These are phyloP conservation scores for Atkinsonella hypoxylon DNA, from an alignment of 2,329 filamentous ascomycete species.

Conservation along the genomic window DNA sequence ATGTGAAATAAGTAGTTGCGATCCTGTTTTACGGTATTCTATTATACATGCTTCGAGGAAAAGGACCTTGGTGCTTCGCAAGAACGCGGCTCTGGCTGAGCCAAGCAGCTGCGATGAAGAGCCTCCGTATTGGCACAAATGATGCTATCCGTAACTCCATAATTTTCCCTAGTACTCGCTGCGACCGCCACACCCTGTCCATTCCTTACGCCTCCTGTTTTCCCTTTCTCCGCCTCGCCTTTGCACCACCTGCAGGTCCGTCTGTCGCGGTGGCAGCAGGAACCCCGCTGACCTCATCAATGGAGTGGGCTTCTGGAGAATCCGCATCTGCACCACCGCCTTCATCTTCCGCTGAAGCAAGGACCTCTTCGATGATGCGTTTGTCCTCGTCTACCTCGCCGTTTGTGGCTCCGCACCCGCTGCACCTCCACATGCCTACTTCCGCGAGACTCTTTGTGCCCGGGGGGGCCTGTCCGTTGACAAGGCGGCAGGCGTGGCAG, in stretches of 20 bases:
- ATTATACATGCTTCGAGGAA: too few species aligned
- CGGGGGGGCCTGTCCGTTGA: conserved; percentile 92
- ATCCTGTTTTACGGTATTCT: too few species aligned
- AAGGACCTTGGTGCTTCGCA: too few species aligned
- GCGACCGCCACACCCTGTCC: too few species aligned
- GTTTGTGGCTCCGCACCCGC: conserved; percentile 71
- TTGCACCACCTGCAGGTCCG: conserved; percentile 3
- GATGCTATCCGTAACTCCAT: too few species aligned
- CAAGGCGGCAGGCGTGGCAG: conserved; percentile 68
- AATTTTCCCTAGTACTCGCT: too few species aligned
- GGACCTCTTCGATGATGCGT: conserved; percentile 57
- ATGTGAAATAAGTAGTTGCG: too few species aligned
- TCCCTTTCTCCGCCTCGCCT: neutral
- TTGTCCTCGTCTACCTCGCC: conserved; percentile 68
- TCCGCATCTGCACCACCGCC: conserved; percentile 6
- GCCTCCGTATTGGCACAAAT: too few species aligned
- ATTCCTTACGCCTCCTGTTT: neutral
- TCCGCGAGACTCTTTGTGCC: conserved; percentile 68
- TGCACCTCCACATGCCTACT: conserved; percentile 78
- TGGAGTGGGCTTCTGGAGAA: conserved; percentile 4
- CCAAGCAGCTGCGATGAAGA: too few species aligned
- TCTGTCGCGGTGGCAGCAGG: neutral
- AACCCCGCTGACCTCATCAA: neutral
- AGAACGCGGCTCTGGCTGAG: too few species aligned
- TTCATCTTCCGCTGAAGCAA: conserved; percentile 19